phyloP scores from a whole-genome alignment of 2,329 filamentous ascomycete genomes.

The Rutstroemia sp. region DNA sequence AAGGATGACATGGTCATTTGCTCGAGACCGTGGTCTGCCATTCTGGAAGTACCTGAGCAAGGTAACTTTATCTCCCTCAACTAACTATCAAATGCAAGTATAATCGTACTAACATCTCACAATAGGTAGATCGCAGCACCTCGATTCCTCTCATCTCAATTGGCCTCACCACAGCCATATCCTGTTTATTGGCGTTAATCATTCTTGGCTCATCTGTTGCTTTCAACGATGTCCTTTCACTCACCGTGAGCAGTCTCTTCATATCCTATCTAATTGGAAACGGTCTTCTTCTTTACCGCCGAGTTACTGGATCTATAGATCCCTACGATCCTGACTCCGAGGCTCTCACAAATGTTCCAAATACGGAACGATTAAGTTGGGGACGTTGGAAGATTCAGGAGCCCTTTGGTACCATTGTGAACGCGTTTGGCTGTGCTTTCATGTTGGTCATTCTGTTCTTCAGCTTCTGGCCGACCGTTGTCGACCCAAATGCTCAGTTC shows the following conservation, averaged over 20 bases:
- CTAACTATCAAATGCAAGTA: too few relatives aligned
- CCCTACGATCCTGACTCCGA: background rate
- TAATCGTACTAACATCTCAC: too few relatives aligned
- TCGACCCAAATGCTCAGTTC: background rate
- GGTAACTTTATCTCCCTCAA: background rate
- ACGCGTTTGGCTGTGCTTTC: slow-evolving; percentile 7
- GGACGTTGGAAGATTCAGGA: slow-evolving; percentile 5
- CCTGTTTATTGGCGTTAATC: slow-evolving; percentile 27
- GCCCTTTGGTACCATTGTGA: slow-evolving; percentile 5
- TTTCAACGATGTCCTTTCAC: slow-evolving; percentile 43
- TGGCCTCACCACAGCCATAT: background rate
- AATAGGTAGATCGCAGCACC: too few relatives aligned
- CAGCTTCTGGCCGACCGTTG: slow-evolving; percentile 4
- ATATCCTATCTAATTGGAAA: slow-evolving; percentile 5
- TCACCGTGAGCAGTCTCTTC: slow-evolving; percentile 20
- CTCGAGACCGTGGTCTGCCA: slow-evolving; percentile 35
- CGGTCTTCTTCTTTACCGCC: slow-evolving; percentile 4
- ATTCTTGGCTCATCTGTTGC: slow-evolving; percentile 41
- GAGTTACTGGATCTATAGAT: slow-evolving; percentile 2
- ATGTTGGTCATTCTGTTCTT: slow-evolving; percentile 4
- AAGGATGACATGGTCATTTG: slow-evolving; percentile 36
- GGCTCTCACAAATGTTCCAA: background rate
- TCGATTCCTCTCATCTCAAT: background rate
- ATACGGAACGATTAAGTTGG: slow-evolving; percentile 2
- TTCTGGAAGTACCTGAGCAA: background rate